Conservation (phyloP, 2,329 filamentous ascomycete species). For the Arthrobotrys conoides region DNA sequence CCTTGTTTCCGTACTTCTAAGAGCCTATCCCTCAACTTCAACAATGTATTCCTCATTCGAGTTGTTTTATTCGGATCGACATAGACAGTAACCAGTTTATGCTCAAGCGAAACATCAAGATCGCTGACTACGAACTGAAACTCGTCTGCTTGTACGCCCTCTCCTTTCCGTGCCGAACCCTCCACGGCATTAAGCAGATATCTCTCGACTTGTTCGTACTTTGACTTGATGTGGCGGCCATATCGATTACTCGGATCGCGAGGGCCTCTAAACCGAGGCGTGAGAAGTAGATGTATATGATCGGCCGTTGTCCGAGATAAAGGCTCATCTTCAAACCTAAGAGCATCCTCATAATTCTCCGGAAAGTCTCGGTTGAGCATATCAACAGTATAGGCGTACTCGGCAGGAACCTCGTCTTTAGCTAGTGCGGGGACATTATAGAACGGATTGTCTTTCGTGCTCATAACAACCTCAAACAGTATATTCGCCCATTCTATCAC, state of each 20-base stretch:
- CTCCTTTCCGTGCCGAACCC: background rate
- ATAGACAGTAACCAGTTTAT: slow-evolving; percentile 32
- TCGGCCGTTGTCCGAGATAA: slow-evolving; percentile 26
- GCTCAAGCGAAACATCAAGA: slow-evolving; percentile 33
- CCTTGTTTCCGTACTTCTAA: background rate
- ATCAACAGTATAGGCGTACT: slow-evolving; percentile 14
- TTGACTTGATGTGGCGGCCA: slow-evolving; percentile 22
- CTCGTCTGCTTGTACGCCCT: slow-evolving; percentile 8
- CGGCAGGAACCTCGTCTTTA: background rate
- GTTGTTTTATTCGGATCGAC: slow-evolving; percentile 48
- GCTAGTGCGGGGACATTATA: background rate
- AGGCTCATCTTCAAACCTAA: background rate
- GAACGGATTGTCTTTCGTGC: background rate
- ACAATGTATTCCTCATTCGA: slow-evolving; percentile 26
- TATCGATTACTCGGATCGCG: background rate
- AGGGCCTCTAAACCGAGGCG: slow-evolving; percentile 22
- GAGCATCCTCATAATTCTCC: slow-evolving; percentile 13
- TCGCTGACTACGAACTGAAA: slow-evolving; percentile 35
- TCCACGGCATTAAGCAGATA: slow-evolving; percentile 45
- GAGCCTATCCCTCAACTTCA: slow-evolving; percentile 31
- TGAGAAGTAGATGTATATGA: slow-evolving; percentile 33
- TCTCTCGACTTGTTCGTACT: slow-evolving; percentile 25
- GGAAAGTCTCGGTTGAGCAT: slow-evolving; percentile 46
- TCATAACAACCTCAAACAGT: slow-evolving; percentile 8
- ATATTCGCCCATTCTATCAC: slow-evolving; percentile 27